Conservation (phyloP, 2,329 filamentous ascomycete genomes). For the Rhynchosporium graminicola region DNA sequence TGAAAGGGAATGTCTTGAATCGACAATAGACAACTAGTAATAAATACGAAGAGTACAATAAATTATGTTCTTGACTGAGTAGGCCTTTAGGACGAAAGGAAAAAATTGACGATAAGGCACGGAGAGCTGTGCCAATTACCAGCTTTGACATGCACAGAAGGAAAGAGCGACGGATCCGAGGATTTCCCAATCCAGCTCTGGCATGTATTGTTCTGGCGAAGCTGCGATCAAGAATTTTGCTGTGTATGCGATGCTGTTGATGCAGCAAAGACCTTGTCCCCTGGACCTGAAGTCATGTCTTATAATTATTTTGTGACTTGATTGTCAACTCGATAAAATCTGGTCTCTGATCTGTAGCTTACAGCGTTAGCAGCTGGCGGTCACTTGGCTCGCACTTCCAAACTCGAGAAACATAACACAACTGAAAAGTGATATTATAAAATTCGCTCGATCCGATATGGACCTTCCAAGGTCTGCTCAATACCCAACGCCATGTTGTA, state of each 20-base stretch:
- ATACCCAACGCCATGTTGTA: constrained; percentile 2
- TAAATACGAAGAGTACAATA: background rate
- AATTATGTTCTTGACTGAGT: background rate
- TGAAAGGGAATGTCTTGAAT: background rate
- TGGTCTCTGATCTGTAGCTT: too few species aligned
- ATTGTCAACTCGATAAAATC: too few species aligned
- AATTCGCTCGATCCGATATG: background rate
- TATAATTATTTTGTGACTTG: too few species aligned
- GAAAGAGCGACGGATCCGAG: background rate
- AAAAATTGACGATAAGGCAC: background rate
- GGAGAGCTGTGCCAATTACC: background rate
- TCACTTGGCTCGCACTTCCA: background rate
- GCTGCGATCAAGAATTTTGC: background rate
- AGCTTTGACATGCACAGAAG: background rate
- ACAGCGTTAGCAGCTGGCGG: background rate
- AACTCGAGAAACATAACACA: background rate
- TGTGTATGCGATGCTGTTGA: too few species aligned
- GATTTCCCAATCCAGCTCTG: background rate
- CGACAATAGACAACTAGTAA: too few species aligned
- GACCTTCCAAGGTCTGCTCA: constrained; percentile 1
- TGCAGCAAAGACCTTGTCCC: too few species aligned
- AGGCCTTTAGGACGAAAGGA: background rate
- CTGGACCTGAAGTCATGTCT: too few species aligned
- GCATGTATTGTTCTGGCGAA: background rate
- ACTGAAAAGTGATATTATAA: background rate